Base-by-base conservation (phyloP, 768 basidiomycete species). In the Calvatia gigantea region DNA sequence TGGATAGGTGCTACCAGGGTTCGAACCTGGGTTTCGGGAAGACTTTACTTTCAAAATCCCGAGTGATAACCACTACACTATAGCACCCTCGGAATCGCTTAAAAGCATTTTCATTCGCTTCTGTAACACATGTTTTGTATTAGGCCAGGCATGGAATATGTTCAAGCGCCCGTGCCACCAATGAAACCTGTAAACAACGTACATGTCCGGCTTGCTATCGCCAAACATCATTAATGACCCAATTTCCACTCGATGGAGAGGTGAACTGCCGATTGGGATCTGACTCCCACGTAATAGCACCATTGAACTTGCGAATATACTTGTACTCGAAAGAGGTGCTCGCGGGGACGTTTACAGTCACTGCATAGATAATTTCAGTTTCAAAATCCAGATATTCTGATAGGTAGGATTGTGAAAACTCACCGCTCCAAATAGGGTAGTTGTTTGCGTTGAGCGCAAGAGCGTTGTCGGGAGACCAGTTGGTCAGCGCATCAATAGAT, bases 351-450 rank as follows among this genome's bases (percentile, higher is more conserved):
- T 77, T 77, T 23, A 88, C 75, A 3, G 84, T 85, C 52, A 83
- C 86, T 87, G 62, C 5, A n/a, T n/a, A n/a, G n/a, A n/a, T n/a
- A 39, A n/a, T 2, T n/a, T 5, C 28, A 27, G 29, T 44, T 51
- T 35, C n/a, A 23, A 46, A 45, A 31, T 23, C 57, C 35, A 4
- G n/a, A 2, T 23, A 2, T 45, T 45, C 12, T 37, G 12, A 2
- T 23, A 38, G n/a, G 45, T 19, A 45, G 35, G 51, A 32, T n/a
- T n/a, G n/a, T n/a, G 8, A 17, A 43, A 1, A 76, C 86, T 64
- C 62, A 88, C 87, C 76, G 63, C 75, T 82, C 87, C 87, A 89
- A 46, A 65, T 80, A 3, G 87, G 87, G 66, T 88, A 89, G 54
- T 77, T 72, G 21, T 72, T 76, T 4, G 81, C 55, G 5, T 79